These are phyloP conservation scores for Mortierella sp. DNA, from an alignment of 371 early-diverging fungal genomes.

Conservation along the genomic window DNA sequence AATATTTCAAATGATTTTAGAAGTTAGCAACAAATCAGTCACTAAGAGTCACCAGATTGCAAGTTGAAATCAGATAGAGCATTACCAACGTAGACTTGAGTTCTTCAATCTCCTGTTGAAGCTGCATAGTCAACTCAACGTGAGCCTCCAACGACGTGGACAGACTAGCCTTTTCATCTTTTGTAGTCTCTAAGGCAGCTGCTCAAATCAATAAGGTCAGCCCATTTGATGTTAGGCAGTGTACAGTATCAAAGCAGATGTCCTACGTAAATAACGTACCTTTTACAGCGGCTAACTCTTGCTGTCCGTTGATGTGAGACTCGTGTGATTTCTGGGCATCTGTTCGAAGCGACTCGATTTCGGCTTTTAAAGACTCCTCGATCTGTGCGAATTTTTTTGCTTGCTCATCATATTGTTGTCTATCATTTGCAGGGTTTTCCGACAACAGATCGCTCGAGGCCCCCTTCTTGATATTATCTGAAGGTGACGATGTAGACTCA, in stretches of 20 bases:
- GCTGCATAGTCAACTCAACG: slow-evolving; percentile 37
- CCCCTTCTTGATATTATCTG: too few species aligned
- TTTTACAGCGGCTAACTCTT: slow-evolving; percentile 25
- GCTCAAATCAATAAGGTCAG: background rate
- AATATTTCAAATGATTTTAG: too few species aligned
- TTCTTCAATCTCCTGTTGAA: slow-evolving; percentile 41
- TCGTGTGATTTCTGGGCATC: slow-evolving; percentile 19
- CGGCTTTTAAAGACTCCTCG: slow-evolving; percentile 22
- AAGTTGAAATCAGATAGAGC: too few species aligned
- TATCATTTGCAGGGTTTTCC: background rate
- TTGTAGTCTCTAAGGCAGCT: slow-evolving; percentile 31
- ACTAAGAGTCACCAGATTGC: too few species aligned
- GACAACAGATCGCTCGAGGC: too few species aligned
- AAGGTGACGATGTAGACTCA: too few species aligned
- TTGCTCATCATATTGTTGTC: background rate
- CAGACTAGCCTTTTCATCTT: slow-evolving; percentile 32
- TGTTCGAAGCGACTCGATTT: slow-evolving; percentile 21
- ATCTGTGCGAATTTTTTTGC: background rate
- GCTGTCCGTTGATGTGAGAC: slow-evolving; percentile 3
- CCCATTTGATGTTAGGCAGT: background rate
- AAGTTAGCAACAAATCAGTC: too few species aligned
- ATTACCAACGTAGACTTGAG: slow-evolving; percentile 25
- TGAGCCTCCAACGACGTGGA: slow-evolving; percentile 45
- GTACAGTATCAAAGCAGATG: background rate
- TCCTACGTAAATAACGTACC: slow-evolving; percentile 7